phyloP scores from a whole-genome alignment of 176 grass and related monocot genomes.

The Poa annua region DNA sequence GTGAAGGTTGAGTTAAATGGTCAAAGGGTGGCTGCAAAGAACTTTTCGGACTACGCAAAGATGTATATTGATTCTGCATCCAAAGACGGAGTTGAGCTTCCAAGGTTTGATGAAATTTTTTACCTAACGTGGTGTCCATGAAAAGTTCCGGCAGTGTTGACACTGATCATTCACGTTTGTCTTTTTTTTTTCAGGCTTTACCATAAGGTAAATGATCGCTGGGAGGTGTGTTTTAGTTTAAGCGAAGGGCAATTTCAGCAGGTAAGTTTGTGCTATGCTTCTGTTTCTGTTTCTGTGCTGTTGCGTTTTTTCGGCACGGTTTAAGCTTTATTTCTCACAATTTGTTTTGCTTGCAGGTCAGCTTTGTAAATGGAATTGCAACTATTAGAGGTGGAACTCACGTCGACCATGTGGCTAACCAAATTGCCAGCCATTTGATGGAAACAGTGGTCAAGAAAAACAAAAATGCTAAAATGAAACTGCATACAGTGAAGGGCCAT shows the following conservation, averaged over 20 bases:
- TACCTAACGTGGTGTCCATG: not conserved
- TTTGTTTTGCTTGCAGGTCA: constrained; percentile 60
- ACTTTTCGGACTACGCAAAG: constrained; percentile 68
- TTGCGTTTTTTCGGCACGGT: too few species aligned
- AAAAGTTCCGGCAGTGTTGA: not conserved
- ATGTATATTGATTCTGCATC: constrained; percentile 65
- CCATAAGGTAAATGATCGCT: constrained; percentile 74
- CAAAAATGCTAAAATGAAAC: constrained; percentile 86
- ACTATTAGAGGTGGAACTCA: constrained; percentile 89
- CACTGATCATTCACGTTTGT: not conserved
- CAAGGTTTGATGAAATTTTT: constrained; percentile 49
- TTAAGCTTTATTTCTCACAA: not conserved
- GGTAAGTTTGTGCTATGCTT: constrained; percentile 32
- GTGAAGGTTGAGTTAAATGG: constrained; percentile 73
- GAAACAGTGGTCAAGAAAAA: constrained; percentile 83
- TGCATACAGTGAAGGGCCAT: constrained; percentile 72
- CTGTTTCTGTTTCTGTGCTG: not conserved
- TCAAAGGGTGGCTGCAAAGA: constrained; percentile 48
- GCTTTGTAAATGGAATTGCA: constrained; percentile 90
- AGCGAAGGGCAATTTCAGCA: constrained; percentile 98
- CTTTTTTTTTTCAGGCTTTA: constrained; percentile 42
- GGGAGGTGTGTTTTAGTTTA: constrained; percentile 77
- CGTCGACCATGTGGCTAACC: constrained; percentile 82
- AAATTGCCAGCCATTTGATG: constrained; percentile 73
- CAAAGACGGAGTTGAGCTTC: constrained; percentile 33